A percentile compares a stretch with the other conserved stretches of the same genome.
Conservation (phyloP, 2,329 filamentous ascomycete genomes). For the Dactylellina cionopaga region DNA sequence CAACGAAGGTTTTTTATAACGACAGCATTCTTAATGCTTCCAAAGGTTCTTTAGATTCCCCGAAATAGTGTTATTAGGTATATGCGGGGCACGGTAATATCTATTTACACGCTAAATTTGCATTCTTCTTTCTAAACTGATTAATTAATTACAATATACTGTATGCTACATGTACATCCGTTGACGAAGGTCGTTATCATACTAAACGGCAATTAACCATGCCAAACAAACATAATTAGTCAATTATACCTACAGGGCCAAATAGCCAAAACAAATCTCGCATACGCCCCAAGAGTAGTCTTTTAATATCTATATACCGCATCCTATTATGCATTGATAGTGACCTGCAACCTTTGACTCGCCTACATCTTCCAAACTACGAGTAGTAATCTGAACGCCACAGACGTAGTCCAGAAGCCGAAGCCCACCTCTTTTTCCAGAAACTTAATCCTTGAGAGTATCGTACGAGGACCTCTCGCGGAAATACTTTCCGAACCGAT, state of each 20-base stretch:
- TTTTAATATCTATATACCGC: constrained; percentile 48
- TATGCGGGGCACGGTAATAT: too few relatives aligned
- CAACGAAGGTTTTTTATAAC: too few relatives aligned
- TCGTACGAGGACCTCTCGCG: constrained; percentile 51
- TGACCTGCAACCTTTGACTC: background rate
- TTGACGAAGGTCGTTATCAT: background rate
- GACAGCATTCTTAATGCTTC: too few relatives aligned
- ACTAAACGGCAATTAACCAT: background rate
- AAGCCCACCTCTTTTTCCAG: background rate
- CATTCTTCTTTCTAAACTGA: background rate
- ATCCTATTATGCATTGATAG: constrained; percentile 8
- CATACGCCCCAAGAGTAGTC: constrained; percentile 32
- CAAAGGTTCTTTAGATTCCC: too few relatives aligned
- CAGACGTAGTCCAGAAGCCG: constrained; percentile 4
- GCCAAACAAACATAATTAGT: background rate
- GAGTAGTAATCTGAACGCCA: background rate
- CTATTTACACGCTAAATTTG: too few relatives aligned
- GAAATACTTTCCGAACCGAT: constrained; percentile 64
- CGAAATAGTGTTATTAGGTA: too few relatives aligned
- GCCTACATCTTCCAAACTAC: background rate
- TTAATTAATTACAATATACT: constrained; percentile 16
- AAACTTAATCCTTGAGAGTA: constrained; percentile 34
- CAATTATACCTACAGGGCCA: constrained; percentile 4
- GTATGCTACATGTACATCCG: too few relatives aligned
- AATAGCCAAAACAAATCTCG: constrained; percentile 50